Conservation (phyloP, 2,329 filamentous ascomycete genomes). For the Hymenoscyphus occultus region DNA sequence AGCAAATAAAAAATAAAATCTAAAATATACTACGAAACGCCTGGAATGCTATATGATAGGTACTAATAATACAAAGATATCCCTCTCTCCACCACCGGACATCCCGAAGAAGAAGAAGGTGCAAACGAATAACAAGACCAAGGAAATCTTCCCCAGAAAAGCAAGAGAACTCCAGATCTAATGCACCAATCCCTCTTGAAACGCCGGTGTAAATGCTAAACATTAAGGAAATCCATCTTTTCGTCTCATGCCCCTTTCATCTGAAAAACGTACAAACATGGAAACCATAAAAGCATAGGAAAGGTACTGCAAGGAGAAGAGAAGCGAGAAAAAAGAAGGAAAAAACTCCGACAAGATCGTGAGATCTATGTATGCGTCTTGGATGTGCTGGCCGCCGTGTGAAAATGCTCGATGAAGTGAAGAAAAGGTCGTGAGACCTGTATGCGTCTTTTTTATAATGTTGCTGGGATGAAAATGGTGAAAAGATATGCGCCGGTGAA, state of each 20-base stretch:
- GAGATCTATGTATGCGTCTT: not conserved
- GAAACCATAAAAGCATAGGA: not conserved
- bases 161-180: conserved; percentile 9
- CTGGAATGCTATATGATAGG: not conserved
- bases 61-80: conserved; percentile 1
- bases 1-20: not conserved
- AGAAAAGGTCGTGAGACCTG: conserved; percentile 11
- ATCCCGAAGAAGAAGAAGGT: not conserved
- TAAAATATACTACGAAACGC: not conserved
- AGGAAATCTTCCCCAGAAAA: not conserved
- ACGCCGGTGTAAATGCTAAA: conserved; percentile 15
- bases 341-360: not conserved
- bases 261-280: not conserved
- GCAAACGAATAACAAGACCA: not conserved
- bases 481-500: not conserved
- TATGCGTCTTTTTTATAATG: conserved; percentile 9
- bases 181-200: conserved; percentile 25
- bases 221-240: conserved; percentile 5
- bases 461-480: not conserved
- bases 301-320: not conserved
- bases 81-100: not conserved
- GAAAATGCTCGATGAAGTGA: conserved; percentile 8
- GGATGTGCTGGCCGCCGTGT: not conserved
- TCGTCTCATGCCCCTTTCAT: not conserved
- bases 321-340: not conserved